Evolutionary conservation across 2,329 filamentous ascomycete species (phyloP).

Genomic region (Magnaporthiopsis rhizophila): DNA sequence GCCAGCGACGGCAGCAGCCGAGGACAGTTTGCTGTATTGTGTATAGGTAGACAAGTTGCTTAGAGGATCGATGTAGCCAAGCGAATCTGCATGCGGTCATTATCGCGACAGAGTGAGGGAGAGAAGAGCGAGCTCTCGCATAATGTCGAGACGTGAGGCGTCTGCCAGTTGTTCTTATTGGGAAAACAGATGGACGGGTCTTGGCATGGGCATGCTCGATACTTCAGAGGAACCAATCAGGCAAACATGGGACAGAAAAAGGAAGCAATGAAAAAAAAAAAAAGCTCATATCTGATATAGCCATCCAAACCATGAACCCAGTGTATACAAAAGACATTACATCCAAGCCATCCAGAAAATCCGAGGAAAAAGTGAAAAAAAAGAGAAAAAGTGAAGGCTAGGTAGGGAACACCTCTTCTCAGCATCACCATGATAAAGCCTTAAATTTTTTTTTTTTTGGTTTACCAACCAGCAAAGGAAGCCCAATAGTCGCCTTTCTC

Average conservation of each 20-base stretch:
- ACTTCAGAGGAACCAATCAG: background rate
- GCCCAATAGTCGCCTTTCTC: constrained; percentile 4
- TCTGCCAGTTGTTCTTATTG: too few relatives aligned
- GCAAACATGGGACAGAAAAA: background rate
- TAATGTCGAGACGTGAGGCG: too few relatives aligned
- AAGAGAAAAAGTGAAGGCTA: background rate
- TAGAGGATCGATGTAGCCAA: too few relatives aligned
- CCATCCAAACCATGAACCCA: background rate
- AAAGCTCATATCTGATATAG: background rate
- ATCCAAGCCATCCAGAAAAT: background rate
- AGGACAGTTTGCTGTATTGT: too few relatives aligned
- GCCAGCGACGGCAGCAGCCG: too few relatives aligned
- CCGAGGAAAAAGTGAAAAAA: background rate
- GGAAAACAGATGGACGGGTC: background rate
- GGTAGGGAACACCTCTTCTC: background rate
- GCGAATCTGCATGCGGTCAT: too few relatives aligned
- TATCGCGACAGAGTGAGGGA: too few relatives aligned
- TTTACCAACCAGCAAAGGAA: constrained; percentile 1
- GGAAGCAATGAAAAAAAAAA: background rate
- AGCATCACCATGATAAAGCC: constrained; percentile 4
- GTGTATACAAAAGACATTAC: constrained; percentile 7
- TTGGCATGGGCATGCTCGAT: background rate
- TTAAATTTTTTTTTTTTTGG: constrained; percentile 1
- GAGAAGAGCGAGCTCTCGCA: too few relatives aligned
- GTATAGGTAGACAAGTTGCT: too few relatives aligned